Conservation (phyloP, 1,139 yeast genomes). For the Yamadazyma pseudoaaseri region DNA sequence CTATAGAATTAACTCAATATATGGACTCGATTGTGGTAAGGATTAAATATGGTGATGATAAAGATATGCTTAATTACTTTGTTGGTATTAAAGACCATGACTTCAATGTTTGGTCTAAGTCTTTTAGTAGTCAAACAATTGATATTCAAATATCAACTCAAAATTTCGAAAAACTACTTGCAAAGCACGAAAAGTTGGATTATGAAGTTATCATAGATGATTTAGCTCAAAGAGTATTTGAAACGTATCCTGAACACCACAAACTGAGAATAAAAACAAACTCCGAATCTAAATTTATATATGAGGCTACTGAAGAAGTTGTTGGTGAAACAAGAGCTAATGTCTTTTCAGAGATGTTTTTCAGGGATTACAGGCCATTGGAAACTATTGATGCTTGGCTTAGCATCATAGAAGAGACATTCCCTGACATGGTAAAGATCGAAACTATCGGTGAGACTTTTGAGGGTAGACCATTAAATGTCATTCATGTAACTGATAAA, state of each 20-base stretch:
- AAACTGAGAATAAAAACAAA: constrained; percentile 7
- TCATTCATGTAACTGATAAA: constrained; percentile 59
- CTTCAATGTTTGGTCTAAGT: constrained; percentile 34
- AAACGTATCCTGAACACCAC: constrained; percentile 46
- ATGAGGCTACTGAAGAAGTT: constrained; percentile 20
- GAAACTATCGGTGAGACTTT: constrained; percentile 73
- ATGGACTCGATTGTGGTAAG: constrained; percentile 53
- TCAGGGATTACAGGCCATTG: constrained; percentile 68
- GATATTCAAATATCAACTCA: constrained; percentile 34
- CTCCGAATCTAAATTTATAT: constrained; percentile 14
- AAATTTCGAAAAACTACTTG: constrained; percentile 21
- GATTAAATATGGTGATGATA: constrained; percentile 20
- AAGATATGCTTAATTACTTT: constrained; percentile 21
- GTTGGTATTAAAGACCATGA: constrained; percentile 9
- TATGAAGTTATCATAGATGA: constrained; percentile 51
- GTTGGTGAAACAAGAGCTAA: constrained; percentile 18
- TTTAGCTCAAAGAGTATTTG: constrained; percentile 53
- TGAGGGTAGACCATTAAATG: constrained; percentile 70
- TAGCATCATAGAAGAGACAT: constrained; percentile 50
- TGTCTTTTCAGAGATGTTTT: constrained; percentile 49
- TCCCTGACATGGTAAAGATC: constrained; percentile 56
- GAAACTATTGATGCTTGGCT: constrained; percentile 74
- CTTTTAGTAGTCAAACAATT: constrained; percentile 21
- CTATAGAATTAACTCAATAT: constrained; percentile 52
- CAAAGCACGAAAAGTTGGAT: constrained; percentile 20